Conservation (phyloP, 148 eudicot genomes). For the Drosera capensis region DNA sequence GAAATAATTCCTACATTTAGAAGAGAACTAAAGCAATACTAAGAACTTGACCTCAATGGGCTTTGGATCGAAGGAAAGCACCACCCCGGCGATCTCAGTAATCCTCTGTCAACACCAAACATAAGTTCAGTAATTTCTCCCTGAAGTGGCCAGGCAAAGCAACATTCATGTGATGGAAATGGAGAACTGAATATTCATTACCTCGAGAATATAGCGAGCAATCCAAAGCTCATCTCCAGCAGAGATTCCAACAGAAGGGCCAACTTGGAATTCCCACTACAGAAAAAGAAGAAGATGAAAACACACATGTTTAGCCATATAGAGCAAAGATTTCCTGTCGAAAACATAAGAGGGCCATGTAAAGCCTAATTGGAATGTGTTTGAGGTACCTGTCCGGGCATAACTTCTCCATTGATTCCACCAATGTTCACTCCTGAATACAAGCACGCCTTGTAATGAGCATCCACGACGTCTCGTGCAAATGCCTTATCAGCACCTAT, state of each 20-base stretch:
- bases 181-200: slow-evolving; percentile 1
- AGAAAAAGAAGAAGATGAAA: background rate
- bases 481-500: slow-evolving; percentile 39
- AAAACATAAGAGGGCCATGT: background rate
- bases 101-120: slow-evolving; percentile 26
- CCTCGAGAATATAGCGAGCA: slow-evolving; percentile 45
- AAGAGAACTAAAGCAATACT: background rate
- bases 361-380: background rate
- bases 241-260: slow-evolving; percentile 37
- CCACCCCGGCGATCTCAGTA: slow-evolving; percentile 31
- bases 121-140: background rate
- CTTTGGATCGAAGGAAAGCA: slow-evolving; percentile 40
- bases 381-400: slow-evolving; percentile 49
- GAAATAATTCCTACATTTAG: background rate
- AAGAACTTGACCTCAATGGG: slow-evolving; percentile 18
- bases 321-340: too few relatives aligned
- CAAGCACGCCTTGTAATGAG: slow-evolving; percentile 57
- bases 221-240: slow-evolving; percentile 49
- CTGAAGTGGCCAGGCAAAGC: background rate
- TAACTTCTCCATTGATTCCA: slow-evolving; percentile 58
- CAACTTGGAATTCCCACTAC: slow-evolving; percentile 53
- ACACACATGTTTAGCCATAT: too few relatives aligned
- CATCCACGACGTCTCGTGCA: slow-evolving; percentile 45
- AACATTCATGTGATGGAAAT: background rate
- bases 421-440: slow-evolving; percentile 51